Evolutionary conservation across 2,329 filamentous ascomycete genomes (phyloP).

Genomic region (Zymoseptoria brevis): DNA sequence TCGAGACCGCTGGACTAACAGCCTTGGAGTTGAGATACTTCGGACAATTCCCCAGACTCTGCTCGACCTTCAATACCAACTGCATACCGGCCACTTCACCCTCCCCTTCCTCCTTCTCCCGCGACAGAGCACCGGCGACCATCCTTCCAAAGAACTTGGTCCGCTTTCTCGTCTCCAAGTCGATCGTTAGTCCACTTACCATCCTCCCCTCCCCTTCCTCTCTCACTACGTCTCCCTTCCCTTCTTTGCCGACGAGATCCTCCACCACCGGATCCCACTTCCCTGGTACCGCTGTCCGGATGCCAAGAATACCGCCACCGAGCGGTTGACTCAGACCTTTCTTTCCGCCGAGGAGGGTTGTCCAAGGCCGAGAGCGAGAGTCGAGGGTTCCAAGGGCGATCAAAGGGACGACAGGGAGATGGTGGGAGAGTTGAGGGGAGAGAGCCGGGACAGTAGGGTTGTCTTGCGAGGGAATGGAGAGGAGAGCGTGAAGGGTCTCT

Average conservation of each 20-base stretch:
- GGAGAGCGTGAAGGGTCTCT: background rate
- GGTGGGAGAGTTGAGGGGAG: constrained; percentile 50
- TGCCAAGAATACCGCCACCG: constrained; percentile 54
- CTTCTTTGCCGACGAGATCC: constrained; percentile 47
- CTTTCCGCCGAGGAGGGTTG: constrained; percentile 68
- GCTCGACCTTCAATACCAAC: constrained; percentile 60
- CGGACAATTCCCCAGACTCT: constrained; percentile 72
- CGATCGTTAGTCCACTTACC: constrained; percentile 54
- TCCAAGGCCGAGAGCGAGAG: constrained; percentile 59
- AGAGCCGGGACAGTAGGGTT: constrained; percentile 64
- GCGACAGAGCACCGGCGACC: constrained; percentile 51
- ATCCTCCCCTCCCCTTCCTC: constrained; percentile 41
- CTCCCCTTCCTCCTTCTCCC: background rate
- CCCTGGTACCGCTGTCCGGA: constrained; percentile 54
- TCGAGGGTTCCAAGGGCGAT: constrained; percentile 69
- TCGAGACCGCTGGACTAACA: constrained; percentile 49
- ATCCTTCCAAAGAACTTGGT: constrained; percentile 66
- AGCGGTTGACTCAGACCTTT: constrained; percentile 59
- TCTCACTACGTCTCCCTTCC: constrained; percentile 38
- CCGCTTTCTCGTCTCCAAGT: constrained; percentile 59
- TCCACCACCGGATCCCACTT: constrained; percentile 62
- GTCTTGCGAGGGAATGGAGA: constrained; percentile 42
- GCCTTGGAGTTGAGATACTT: constrained; percentile 76
- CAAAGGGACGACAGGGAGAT: constrained; percentile 57
- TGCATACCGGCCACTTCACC: constrained; percentile 38